A percentile compares a stretch with the other conserved stretches of the same genome.
Evolutionary conservation across 805 yeast species (phyloP).

Genomic region (Suhomyces emberorum): DNA sequence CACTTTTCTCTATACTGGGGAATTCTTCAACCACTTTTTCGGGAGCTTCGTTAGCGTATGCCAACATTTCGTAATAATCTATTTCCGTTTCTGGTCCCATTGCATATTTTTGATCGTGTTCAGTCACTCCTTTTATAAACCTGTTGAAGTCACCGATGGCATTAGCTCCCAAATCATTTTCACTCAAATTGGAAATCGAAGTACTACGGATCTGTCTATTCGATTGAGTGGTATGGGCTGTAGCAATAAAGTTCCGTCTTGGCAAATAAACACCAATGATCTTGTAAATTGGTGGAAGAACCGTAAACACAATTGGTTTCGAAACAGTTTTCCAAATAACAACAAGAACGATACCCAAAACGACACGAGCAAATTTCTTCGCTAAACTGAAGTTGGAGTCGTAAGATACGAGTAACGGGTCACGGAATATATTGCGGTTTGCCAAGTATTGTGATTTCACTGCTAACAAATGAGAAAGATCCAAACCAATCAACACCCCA

Average conservation of each 20-base stretch:
- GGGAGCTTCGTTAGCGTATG: conserved; percentile 19
- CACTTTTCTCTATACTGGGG: conserved; percentile 24
- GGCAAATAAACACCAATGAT: conserved; percentile 37
- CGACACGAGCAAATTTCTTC: conserved; percentile 44
- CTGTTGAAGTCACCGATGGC: conserved; percentile 22
- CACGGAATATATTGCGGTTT: conserved; percentile 13
- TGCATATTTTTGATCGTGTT: conserved; percentile 9
- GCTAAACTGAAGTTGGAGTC: conserved; percentile 41
- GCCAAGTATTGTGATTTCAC: conserved; percentile 28
- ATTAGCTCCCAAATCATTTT: conserved; percentile 12
- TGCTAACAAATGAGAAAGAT: conserved; percentile 55
- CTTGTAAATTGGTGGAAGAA: conserved; percentile 60
- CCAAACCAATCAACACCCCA: conserved; percentile 81
- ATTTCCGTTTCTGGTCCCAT: conserved; percentile 39
- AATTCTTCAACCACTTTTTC: conserved; percentile 13
- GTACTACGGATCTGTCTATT: conserved; percentile 36
- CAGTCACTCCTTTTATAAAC: conserved; percentile 24
- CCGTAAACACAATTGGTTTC: conserved; percentile 59
- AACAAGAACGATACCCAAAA: conserved; percentile 61
- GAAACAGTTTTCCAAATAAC: conserved; percentile 71
- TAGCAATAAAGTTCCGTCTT: conserved; percentile 33
- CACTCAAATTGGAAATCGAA: conserved; percentile 35
- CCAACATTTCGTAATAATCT: conserved; percentile 40
- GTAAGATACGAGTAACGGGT: conserved; percentile 42
- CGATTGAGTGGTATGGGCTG: conserved; percentile 33